These are phyloP conservation scores for Pleurotus pulmonarius DNA, from an alignment of 768 basidiomycete species.

Conservation along the genomic window DNA sequence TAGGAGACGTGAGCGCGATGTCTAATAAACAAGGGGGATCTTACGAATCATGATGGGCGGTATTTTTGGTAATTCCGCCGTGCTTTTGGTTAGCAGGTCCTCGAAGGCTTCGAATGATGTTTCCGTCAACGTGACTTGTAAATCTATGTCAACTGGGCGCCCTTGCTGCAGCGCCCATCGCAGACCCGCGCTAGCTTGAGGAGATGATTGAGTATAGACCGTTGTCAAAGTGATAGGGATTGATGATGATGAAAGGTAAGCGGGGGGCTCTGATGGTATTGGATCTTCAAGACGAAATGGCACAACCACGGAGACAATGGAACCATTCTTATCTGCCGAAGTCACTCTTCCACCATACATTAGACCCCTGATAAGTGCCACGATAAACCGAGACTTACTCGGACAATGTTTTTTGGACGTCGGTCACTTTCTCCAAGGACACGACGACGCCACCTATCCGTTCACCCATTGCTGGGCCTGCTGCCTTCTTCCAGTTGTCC, in stretches of 20 bases:
- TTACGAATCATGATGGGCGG: conserved; percentile 68
- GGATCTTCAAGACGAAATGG: conserved; percentile 58
- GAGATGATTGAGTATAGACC: conserved; percentile 45
- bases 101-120: conserved; percentile 61
- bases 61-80: conserved; percentile 36
- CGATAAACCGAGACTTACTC: conserved; percentile 35
- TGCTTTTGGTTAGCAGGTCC: conserved; percentile 66
- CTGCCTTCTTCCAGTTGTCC: conserved; percentile 49
- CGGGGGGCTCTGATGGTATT: conserved; percentile 33
- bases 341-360: conserved; percentile 3
- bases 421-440: conserved; percentile 30
- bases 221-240: conserved; percentile 55
- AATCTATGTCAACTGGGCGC: conserved; percentile 67
- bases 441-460: conserved; percentile 58
- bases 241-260: conserved; percentile 32
- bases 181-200: conserved; percentile 51
- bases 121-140: conserved; percentile 49
- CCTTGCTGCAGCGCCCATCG: conserved; percentile 63
- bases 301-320: conserved; percentile 53
- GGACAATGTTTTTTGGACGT: conserved; percentile 39
- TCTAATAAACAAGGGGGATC: conserved; percentile 14
- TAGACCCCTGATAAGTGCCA: background rate
- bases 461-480: conserved; percentile 38
- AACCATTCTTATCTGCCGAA: conserved; percentile 20
- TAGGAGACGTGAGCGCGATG: conserved; percentile 24